phyloP scores from a whole-genome alignment of 1,139 yeast genomes.

The Pneumocystis canis region DNA sequence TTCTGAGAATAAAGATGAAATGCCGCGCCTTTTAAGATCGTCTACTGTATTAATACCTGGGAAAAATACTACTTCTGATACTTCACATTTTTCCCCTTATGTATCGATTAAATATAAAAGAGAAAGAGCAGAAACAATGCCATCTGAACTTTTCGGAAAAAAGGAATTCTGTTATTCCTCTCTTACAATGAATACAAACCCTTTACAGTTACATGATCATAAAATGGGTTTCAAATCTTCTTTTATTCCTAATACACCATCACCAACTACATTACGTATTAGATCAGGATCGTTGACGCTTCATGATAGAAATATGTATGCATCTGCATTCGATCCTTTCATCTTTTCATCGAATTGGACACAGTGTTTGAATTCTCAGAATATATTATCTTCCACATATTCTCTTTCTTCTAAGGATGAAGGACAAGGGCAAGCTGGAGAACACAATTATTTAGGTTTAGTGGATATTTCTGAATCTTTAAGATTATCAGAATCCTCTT shows the following conservation, averaged over 20 bases:
- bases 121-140: not conserved
- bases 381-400: constrained; percentile 11
- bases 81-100: not conserved
- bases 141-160: not conserved
- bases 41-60: not conserved
- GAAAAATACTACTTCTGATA: not conserved
- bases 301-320: constrained; percentile 19
- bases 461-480: constrained; percentile 15
- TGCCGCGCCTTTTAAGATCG: not conserved
- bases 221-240: not conserved
- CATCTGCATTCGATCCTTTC: constrained; percentile 24
- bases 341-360: constrained; percentile 20
- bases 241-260: not conserved
- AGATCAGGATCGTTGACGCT: constrained; percentile 23
- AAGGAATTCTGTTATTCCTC: not conserved
- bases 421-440: constrained; percentile 15
- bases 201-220: not conserved
- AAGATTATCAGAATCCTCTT: constrained; percentile 5
- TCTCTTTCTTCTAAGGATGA: constrained; percentile 13
- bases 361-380: constrained; percentile 12
- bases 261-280: not conserved
- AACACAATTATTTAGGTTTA: constrained; percentile 17
- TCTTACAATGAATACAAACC: not conserved
- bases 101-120: not conserved
- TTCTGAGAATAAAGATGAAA: not conserved